phyloP scores from a whole-genome alignment of 1,284 basidiomycete species.

The Austropuccinia psidii region DNA sequence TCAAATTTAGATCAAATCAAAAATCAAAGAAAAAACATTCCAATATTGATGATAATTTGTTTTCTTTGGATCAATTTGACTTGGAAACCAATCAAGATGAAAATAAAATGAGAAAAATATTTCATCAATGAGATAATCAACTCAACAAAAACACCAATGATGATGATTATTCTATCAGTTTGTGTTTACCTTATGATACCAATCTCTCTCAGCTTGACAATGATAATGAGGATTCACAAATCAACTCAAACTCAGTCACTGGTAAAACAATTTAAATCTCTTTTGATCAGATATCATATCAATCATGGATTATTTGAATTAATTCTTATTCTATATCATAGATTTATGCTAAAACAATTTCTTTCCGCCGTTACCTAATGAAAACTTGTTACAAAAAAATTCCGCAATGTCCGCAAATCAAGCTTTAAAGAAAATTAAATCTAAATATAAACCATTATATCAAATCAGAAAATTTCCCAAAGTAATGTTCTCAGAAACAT shows the following conservation, averaged over 20 bases:
- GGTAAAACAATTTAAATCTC: background rate
- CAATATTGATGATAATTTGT: conserved; percentile 16
- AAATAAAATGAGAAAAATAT: conserved; percentile 17
- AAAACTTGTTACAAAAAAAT: background rate
- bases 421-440: background rate
- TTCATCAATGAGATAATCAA: background rate
- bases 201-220: conserved; percentile 1
- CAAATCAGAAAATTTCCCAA: background rate
- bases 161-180: conserved; percentile 40
- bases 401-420: background rate
- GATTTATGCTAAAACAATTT: conserved; percentile 43
- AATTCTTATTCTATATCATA: background rate
- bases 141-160: conserved; percentile 42
- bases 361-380: conserved; percentile 40
- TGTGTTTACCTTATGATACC: conserved; percentile 17
- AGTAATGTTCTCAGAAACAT: conserved; percentile 38
- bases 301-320: background rate
- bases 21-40: conserved; percentile 16
- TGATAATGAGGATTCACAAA: conserved; percentile 40
- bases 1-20: background rate
- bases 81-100: conserved; percentile 14
- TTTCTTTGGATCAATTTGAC: conserved; percentile 25
- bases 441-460: background rate
- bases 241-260: conserved; percentile 14
- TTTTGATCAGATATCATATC: background rate